phyloP scores from a whole-genome alignment of 352 stramenopile genomes.

The Pythium coloratum region DNA sequence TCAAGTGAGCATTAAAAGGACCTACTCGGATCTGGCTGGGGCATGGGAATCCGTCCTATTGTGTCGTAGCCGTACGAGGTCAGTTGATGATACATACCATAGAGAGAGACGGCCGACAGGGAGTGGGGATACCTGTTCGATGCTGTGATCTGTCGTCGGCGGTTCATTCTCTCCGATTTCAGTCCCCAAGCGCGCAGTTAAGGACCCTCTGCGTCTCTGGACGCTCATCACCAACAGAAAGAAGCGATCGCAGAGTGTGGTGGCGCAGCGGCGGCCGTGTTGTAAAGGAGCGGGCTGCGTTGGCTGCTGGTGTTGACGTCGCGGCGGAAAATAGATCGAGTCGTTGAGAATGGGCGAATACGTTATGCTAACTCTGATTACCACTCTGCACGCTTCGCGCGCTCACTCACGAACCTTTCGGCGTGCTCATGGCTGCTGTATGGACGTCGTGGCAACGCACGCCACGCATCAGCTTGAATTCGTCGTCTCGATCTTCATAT shows the following conservation, averaged over 20 bases:
- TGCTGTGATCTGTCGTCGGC: background rate
- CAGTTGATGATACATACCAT: background rate
- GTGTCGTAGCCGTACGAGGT: background rate
- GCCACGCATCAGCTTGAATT: too few relatives aligned
- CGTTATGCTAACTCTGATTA: too few relatives aligned
- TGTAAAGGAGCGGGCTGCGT: too few relatives aligned
- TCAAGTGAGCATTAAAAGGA: too few relatives aligned
- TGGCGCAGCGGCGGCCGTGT: too few relatives aligned
- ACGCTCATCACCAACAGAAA: background rate
- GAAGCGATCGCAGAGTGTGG: background rate
- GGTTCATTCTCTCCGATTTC: constrained; percentile 31
- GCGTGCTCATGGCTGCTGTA: too few relatives aligned
- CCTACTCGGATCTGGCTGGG: constrained; percentile 38
- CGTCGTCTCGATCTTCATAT: too few relatives aligned
- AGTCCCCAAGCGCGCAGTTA: constrained; percentile 48
- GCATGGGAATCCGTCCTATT: constrained; percentile 32
- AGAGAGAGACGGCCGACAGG: too few relatives aligned
- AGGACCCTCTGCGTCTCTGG: constrained; percentile 30
- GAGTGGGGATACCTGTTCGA: background rate
- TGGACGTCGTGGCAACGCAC: too few relatives aligned
- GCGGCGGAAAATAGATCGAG: constrained; percentile 11
- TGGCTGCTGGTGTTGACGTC: background rate
- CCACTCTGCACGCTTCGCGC: too few relatives aligned
- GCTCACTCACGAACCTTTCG: too few relatives aligned
- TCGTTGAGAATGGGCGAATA: background rate